Conservation (phyloP, 2,329 filamentous ascomycete species). For the Lasiodiplodia hormozganensis region DNA sequence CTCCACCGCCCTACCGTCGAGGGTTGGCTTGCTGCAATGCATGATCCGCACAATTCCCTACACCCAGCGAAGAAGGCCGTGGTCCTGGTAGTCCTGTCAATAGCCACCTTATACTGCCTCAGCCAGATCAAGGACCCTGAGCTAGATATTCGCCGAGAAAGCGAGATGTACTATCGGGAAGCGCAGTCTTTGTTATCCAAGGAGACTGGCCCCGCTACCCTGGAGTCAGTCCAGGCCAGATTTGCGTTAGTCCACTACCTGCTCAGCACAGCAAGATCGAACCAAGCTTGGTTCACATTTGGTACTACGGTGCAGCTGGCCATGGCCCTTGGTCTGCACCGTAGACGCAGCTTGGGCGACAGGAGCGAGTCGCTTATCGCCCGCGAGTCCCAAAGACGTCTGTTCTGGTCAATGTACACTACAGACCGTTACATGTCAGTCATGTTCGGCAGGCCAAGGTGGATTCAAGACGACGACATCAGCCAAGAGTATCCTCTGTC, state of each 20-base stretch:
- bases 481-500: constrained; percentile 65
- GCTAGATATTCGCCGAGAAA: constrained; percentile 39
- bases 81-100: constrained; percentile 49
- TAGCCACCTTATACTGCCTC: constrained; percentile 49
- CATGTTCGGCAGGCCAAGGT: constrained; percentile 66
- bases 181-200: constrained; percentile 53
- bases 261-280: constrained; percentile 64
- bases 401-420: constrained; percentile 70
- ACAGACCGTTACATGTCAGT: constrained; percentile 69
- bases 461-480: constrained; percentile 69
- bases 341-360: constrained; percentile 13
- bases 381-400: constrained; percentile 61
- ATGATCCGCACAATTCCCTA: constrained; percentile 37
- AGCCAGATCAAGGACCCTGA: constrained; percentile 12
- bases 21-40: constrained; percentile 47
- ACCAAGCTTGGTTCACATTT: constrained; percentile 67
- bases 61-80: constrained; percentile 47
- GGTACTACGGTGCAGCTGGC: constrained; percentile 63
- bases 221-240: constrained; percentile 65
- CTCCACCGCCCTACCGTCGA: constrained; percentile 62
- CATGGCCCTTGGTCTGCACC: constrained; percentile 47
- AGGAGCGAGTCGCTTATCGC: constrained; percentile 39
- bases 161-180: constrained; percentile 54
- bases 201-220: constrained; percentile 60
- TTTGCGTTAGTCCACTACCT: constrained; percentile 66